These are phyloP conservation scores for Fraxinus xanthoxyloides DNA, from an alignment of 305 asterid genomes.

Conservation along the genomic window DNA sequence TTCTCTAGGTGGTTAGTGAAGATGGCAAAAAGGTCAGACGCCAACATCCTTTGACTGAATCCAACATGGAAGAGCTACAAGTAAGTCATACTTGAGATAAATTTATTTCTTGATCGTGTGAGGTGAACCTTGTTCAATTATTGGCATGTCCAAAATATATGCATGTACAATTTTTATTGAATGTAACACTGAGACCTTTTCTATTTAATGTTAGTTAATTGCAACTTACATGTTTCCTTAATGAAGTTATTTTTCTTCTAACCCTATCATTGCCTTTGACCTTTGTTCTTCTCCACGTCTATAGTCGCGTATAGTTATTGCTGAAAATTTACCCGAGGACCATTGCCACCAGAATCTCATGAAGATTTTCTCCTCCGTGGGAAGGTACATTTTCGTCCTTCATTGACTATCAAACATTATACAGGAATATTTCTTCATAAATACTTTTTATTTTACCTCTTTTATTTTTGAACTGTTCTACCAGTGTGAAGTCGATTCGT, in stretches of 20 bases:
- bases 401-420: not conserved
- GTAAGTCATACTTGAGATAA: slow-evolving; percentile 36
- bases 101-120: not conserved
- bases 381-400: slow-evolving; percentile 54
- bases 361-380: slow-evolving; percentile 80
- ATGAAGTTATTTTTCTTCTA: not conserved
- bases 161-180: slow-evolving; percentile 1
- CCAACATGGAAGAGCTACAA: slow-evolving; percentile 83
- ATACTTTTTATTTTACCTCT: slow-evolving; percentile 5
- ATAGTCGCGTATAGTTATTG: slow-evolving; percentile 78
- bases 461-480: slow-evolving; percentile 26
- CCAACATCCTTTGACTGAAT: slow-evolving; percentile 57
- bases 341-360: slow-evolving; percentile 90
- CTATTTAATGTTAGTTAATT: not conserved
- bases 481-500: slow-evolving; percentile 89
- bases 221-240: not conserved
- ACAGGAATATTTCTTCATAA: not conserved
- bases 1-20: slow-evolving; percentile 71
- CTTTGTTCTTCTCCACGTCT: slow-evolving; percentile 10
- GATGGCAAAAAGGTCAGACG: slow-evolving; percentile 87
- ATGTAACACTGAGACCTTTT: not conserved
- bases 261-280: slow-evolving; percentile 9
- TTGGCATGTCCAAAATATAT: not conserved
- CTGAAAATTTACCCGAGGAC: slow-evolving; percentile 90
- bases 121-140: not conserved